Conservation (phyloP, 805 yeast species). For the Tanozyma kutaoensis region DNA sequence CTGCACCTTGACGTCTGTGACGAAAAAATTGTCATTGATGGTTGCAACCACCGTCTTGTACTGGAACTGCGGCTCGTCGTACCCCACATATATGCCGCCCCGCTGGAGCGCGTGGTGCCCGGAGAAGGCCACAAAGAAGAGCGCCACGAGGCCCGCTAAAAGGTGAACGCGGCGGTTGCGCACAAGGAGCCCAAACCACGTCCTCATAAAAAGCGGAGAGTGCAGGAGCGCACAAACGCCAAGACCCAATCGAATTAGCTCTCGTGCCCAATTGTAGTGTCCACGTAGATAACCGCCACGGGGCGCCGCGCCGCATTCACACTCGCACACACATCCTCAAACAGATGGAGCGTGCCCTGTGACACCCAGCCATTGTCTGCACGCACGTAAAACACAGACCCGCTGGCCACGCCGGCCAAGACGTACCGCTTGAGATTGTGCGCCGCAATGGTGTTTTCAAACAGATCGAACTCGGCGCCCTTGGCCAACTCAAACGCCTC, state of each 20-base stretch:
- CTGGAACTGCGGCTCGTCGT: constrained; percentile 1
- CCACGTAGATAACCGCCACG: not conserved
- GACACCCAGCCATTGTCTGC: too few relatives aligned
- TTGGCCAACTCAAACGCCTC: constrained; percentile 7
- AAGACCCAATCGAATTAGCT: not conserved
- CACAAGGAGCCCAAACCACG: constrained; percentile 1
- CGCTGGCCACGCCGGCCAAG: too few relatives aligned
- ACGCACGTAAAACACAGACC: too few relatives aligned
- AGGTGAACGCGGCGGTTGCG: constrained; percentile 5
- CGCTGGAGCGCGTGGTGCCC: constrained; percentile 2
- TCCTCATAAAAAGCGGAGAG: not conserved
- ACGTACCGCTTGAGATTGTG: too few relatives aligned
- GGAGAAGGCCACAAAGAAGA: constrained; percentile 2
- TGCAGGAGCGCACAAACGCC: not conserved
- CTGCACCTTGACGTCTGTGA: constrained; percentile 5
- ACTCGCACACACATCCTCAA: not conserved
- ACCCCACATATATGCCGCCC: constrained; percentile 2
- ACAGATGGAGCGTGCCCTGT: constrained; percentile 1
- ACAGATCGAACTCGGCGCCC: constrained; percentile 2
- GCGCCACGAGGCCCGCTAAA: constrained; percentile 2
- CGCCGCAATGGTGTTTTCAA: constrained; percentile 2
- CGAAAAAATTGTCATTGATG: constrained; percentile 3
- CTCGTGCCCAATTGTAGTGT: not conserved
- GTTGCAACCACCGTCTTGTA: constrained; percentile 5
- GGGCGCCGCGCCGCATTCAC: not conserved